phyloP scores from a whole-genome alignment of 768 basidiomycete species.

The Boletus rubescentipes region DNA sequence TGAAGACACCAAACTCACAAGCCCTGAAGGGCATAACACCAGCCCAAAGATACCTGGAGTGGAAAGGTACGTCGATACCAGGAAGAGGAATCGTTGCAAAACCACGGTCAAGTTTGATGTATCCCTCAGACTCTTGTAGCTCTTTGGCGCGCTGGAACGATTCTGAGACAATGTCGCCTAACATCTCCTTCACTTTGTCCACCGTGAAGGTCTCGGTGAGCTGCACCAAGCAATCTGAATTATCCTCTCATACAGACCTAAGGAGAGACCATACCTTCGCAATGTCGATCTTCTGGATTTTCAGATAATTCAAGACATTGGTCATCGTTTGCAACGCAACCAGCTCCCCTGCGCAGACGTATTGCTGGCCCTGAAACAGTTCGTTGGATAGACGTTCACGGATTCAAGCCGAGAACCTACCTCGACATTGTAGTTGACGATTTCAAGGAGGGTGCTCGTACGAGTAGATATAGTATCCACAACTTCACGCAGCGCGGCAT shows the following conservation, averaged over 20 bases:
- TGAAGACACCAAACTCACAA: constrained; percentile 53
- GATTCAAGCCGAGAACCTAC: constrained; percentile 38
- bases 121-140: constrained; percentile 78
- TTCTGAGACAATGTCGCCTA: constrained; percentile 85
- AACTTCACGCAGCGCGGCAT: constrained; percentile 94
- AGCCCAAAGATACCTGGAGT: constrained; percentile 98
- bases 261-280: constrained; percentile 54
- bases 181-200: constrained; percentile 96
- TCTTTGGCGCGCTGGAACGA: constrained; percentile 75
- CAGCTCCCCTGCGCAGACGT: constrained; percentile 97
- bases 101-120: constrained; percentile 93
- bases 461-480: constrained; percentile 83
- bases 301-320: constrained; percentile 94
- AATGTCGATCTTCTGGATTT: constrained; percentile 94
- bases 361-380: constrained; percentile 87
- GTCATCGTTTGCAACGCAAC: constrained; percentile 91
- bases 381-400: neutral
- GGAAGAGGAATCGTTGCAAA: constrained; percentile 95
- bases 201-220: constrained; percentile 84
- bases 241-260: neutral
- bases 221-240: constrained; percentile 38
- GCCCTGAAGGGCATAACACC: constrained; percentile 97
- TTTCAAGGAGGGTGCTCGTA: constrained; percentile 86
- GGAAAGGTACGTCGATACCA: constrained; percentile 99
- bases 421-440: constrained; percentile 96